Conservation (phyloP, 305 asterid genomes). For the Ilex paraguariensis region DNA sequence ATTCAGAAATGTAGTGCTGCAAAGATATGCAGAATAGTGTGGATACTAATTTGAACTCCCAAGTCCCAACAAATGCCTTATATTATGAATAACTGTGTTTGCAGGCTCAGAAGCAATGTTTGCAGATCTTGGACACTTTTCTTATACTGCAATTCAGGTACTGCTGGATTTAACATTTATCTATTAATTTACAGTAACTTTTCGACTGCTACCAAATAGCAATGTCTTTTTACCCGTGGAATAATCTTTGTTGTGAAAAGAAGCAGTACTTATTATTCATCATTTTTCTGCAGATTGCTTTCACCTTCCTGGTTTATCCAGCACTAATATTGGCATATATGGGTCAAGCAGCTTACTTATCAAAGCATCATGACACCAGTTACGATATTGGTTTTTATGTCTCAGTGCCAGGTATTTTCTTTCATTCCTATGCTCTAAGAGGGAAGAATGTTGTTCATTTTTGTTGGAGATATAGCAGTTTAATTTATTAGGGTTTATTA, state of each 20-base stretch:
- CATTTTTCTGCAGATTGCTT: constrained; percentile 69
- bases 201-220: not conserved
- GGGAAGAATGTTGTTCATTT: no score
- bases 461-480: no score
- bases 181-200: constrained; percentile 3
- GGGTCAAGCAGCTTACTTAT: constrained; percentile 97
- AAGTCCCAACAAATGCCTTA: not conserved
- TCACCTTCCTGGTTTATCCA: constrained; percentile 91
- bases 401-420: constrained; percentile 80
- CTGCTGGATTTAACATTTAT: not conserved
- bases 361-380: constrained; percentile 73
- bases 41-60: not conserved
- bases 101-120: constrained; percentile 99
- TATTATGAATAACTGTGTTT: not conserved
- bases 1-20: no score
- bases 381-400: constrained; percentile 84
- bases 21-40: no score
- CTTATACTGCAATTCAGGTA: constrained; percentile 90
- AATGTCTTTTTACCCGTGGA: not conserved
- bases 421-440: no score
- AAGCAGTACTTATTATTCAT: constrained; percentile 5
- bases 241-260: not conserved
- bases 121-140: constrained; percentile 98
- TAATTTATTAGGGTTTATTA: no score
- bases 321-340: constrained; percentile 88